Conservation (phyloP, 2,329 filamentous ascomycete genomes). For the Chaetomium olivaceum region DNA sequence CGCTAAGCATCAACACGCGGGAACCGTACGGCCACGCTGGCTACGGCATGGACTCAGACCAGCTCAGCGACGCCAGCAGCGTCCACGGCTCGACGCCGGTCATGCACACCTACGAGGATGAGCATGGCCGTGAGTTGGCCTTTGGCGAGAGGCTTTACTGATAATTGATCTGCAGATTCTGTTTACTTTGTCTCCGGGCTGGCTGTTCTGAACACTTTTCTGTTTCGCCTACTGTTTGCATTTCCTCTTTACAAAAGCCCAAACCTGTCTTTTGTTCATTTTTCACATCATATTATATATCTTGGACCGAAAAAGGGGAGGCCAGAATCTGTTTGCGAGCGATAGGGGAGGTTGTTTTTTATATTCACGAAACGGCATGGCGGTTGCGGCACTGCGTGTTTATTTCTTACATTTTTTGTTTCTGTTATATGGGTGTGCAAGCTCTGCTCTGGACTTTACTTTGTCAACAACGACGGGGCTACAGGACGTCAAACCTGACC, state of each 20-base stretch:
- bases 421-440: not conserved
- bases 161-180: constrained; percentile 21
- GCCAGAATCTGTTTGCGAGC: not conserved
- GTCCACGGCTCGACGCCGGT: constrained; percentile 40
- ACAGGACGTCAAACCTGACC: constrained; percentile 15
- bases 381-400: not conserved
- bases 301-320: constrained; percentile 1
- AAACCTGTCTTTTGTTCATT: not conserved
- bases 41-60: constrained; percentile 51
- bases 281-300: not conserved
- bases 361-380: not conserved
- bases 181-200: constrained; percentile 14
- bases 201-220: constrained; percentile 26
- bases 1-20: not conserved
- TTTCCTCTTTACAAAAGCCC: not conserved
- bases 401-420: not conserved
- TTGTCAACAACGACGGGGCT: constrained; percentile 2
- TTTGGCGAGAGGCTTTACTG: constrained; percentile 50
- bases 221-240: constrained; percentile 3
- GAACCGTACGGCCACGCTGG: constrained; percentile 30
- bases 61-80: constrained; percentile 41
- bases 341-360: not conserved
- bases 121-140: constrained; percentile 43
- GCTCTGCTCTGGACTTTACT: not conserved
- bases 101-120: constrained; percentile 48